These are phyloP conservation scores for Leccinum insigne DNA, from an alignment of 1,284 basidiomycete species.

Conservation along the genomic window DNA sequence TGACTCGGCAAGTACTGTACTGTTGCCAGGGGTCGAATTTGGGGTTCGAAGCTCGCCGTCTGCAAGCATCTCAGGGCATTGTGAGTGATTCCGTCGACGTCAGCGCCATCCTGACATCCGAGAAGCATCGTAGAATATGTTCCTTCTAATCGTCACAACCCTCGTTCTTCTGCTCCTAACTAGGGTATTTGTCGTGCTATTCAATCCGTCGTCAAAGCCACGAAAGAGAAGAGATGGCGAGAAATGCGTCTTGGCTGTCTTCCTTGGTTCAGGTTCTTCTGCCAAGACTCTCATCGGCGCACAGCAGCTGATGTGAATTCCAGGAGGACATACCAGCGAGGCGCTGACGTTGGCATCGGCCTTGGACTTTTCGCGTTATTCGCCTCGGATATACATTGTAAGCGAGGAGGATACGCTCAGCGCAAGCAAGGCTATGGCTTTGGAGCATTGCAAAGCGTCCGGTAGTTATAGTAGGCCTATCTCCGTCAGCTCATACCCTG, in stretches of 20 bases:
- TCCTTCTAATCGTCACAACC: slow-evolving; percentile 10
- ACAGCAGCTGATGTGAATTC: slow-evolving; percentile 8
- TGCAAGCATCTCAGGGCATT: not conserved
- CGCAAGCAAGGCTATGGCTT: slow-evolving; percentile 61
- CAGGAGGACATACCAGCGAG: slow-evolving; percentile 96
- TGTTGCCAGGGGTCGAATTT: not conserved
- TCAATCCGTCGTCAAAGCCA: slow-evolving; percentile 11
- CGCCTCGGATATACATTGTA: slow-evolving; percentile 79
- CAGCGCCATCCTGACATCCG: not conserved
- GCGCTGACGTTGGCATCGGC: slow-evolving; percentile 76
- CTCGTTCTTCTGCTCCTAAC: slow-evolving; percentile 19
- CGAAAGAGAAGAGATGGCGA: slow-evolving; percentile 19
- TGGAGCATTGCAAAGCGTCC: slow-evolving; percentile 54
- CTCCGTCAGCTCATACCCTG: slow-evolving; percentile 18
- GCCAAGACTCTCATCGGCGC: not conserved
- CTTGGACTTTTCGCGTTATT: slow-evolving; percentile 78
- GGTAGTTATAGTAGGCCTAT: slow-evolving; percentile 1
- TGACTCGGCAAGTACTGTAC: not conserved
- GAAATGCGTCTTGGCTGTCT: slow-evolving; percentile 48
- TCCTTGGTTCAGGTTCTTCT: slow-evolving; percentile 58
- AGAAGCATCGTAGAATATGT: slow-evolving; percentile 15
- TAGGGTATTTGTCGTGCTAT: slow-evolving; percentile 23
- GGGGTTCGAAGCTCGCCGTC: not conserved
- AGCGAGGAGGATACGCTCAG: slow-evolving; percentile 85
- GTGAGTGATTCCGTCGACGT: not conserved